Evolutionary conservation across 768 basidiomycete species (phyloP), one percentile per base, ranked within the genome.

Genomic region (Podaxis pistillaris): DNA sequence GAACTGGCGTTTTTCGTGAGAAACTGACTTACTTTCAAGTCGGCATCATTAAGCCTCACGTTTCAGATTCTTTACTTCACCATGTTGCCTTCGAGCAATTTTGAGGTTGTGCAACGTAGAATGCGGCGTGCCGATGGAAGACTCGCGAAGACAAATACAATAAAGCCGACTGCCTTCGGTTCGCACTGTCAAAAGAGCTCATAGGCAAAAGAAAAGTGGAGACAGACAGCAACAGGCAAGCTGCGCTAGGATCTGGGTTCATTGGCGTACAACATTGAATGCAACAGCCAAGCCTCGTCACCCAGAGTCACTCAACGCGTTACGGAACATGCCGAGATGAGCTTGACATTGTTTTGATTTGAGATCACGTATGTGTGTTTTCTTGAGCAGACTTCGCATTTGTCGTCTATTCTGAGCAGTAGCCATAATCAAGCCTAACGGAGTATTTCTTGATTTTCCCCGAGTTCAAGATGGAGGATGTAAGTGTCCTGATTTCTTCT

Each of bases 271-370:
- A 38, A 19, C 22, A 41, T 13, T 5, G 24, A 47, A 41, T 33
- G 22, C 56, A 26, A 58, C 41, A 47, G 9, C 15, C 41, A n/a
- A 15, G 19, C 17, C 30, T 28, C n/a, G 19, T 60, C 50, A 52
- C 28, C 36, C 49, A 60, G 50, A 60, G 51, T 44, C 51, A 51
- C 19, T 33, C 30, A 8, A 33, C 44, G n/a, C 44, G 4, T n/a
- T 49, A 33, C 61, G 61, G 61, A 26, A n/a, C 2, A 13, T 38
- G 61, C 61, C 61, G 61, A 60, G 51, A 52, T 60, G 51, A 53
- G 59, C 13, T 56, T 40, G 41, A 30, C 13, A 12, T 13, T 15
- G 22, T 38, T 19, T 19, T 56, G 22, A 56, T 22, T 22, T 46
- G 26, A 57, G 40, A 22, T 15, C 54, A 22, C 8, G 22, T 44